phyloP scores from a whole-genome alignment of 1,284 basidiomycete genomes.

The Ganoderma lingzhi region DNA sequence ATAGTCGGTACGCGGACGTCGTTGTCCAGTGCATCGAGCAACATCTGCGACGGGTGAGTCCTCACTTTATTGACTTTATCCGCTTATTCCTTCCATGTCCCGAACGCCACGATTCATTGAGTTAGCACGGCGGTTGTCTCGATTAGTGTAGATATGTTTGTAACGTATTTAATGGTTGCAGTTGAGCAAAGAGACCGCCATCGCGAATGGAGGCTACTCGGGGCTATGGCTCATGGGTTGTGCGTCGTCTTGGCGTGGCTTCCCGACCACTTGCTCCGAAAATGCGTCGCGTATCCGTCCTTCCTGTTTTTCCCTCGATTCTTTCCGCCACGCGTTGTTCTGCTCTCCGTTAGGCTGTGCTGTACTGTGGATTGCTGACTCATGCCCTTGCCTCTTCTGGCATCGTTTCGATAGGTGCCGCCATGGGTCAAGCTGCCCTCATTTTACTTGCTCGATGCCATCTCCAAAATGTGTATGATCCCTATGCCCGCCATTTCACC shows the following conservation, averaged over 20 bases:
- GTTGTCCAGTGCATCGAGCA: slow-evolving; percentile 89
- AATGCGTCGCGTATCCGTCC: slow-evolving; percentile 17
- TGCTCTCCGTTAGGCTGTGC: slow-evolving; percentile 7
- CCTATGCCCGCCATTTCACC: slow-evolving; percentile 86
- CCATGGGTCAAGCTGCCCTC: slow-evolving; percentile 92
- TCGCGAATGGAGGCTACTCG: slow-evolving; percentile 17
- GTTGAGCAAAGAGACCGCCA: slow-evolving; percentile 39
- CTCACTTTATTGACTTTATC: slow-evolving; percentile 15
- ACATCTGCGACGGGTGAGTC: slow-evolving; percentile 90
- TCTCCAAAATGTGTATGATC: slow-evolving; percentile 94
- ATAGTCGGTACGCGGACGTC: slow-evolving; percentile 80
- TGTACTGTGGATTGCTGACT: slow-evolving; percentile 67
- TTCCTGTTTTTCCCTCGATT: slow-evolving; percentile 13
- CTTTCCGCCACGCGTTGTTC: slow-evolving; percentile 40
- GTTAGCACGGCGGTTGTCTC: background rate
- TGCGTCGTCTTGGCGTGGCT: slow-evolving; percentile 14
- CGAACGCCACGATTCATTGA: background rate
- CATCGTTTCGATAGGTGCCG: slow-evolving; percentile 70
- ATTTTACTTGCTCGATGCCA: slow-evolving; percentile 96
- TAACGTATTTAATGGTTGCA: slow-evolving; percentile 36
- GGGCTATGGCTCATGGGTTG: slow-evolving; percentile 5
- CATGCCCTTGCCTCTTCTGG: slow-evolving; percentile 50
- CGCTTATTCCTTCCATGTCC: slow-evolving; percentile 1
- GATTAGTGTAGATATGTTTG: slow-evolving; percentile 12
- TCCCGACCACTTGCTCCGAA: slow-evolving; percentile 24